A percentile compares a stretch with the other conserved stretches of the same genome.
Evolutionary conservation across 2,329 filamentous ascomycete genomes (phyloP).

Genomic region (Cordyceps pruinosa): DNA sequence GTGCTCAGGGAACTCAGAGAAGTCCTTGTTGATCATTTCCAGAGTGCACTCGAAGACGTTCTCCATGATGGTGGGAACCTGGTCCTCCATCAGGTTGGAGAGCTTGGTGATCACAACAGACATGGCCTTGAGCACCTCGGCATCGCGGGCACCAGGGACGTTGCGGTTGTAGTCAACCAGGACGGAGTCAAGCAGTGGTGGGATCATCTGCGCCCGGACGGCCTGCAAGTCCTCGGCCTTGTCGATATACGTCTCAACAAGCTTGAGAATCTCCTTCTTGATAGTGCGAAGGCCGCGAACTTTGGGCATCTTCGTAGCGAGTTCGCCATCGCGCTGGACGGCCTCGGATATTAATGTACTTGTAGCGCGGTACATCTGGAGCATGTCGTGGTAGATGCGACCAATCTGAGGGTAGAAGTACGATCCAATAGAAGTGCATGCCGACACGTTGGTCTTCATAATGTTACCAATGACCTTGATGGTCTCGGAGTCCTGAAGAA

Average conservation of each 20-base stretch:
- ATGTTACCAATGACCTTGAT: constrained; percentile 99
- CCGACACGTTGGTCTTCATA: constrained; percentile 99
- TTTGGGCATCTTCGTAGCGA: constrained; percentile 96
- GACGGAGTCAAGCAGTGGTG: constrained; percentile 89
- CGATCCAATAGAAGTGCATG: constrained; percentile 88
- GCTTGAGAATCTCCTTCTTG: constrained; percentile 98
- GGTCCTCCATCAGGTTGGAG: constrained; percentile 97
- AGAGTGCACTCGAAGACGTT: constrained; percentile 97
- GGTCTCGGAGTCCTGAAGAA: constrained; percentile 85
- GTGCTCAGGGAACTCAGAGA: constrained; percentile 97
- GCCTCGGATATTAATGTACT: constrained; percentile 92
- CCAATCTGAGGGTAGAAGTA: constrained; percentile 99
- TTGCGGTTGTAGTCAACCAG: constrained; percentile 96
- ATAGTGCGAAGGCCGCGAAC: constrained; percentile 92
- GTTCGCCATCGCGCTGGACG: constrained; percentile 77
- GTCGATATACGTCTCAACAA: constrained; percentile 96
- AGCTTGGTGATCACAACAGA: constrained; percentile 95
- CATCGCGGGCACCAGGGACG: constrained; percentile 89
- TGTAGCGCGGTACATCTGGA: constrained; percentile 98
- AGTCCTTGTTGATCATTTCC: constrained; percentile 99
- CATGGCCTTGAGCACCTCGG: constrained; percentile 95
- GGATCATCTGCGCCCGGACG: constrained; percentile 89
- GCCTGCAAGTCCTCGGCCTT: constrained; percentile 95
- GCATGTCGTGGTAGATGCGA: constrained; percentile 95
- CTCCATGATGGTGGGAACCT: constrained; percentile 95